A percentile compares a stretch with the other conserved stretches of the same genome.
Evolutionary conservation across 2,329 filamentous ascomycete species (phyloP).

Genomic region (Fusarium decemcellulare): DNA sequence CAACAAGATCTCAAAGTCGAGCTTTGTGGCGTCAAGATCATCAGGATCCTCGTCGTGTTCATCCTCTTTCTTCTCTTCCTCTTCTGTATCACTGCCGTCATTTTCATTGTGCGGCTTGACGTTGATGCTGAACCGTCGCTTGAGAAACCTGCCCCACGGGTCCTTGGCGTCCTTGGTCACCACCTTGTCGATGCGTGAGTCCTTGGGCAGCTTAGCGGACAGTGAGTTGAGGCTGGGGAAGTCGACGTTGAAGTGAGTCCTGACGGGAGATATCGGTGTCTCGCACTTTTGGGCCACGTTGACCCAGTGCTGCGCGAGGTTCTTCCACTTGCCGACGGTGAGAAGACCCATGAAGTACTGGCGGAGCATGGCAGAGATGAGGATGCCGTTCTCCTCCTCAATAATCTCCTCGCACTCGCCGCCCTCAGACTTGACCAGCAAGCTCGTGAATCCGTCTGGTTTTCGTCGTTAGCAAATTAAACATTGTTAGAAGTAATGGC

Average conservation of each 20-base stretch:
- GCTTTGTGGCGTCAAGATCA: conserved; percentile 55
- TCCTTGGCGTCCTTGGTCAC: conserved; percentile 42
- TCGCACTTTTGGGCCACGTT: conserved; percentile 74
- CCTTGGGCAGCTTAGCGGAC: conserved; percentile 40
- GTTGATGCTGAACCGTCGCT: conserved; percentile 52
- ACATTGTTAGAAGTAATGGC: no score
- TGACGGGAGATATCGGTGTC: conserved; percentile 58
- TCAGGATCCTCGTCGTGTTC: conserved; percentile 49
- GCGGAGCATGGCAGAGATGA: conserved; percentile 88
- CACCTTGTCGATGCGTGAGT: conserved; percentile 41
- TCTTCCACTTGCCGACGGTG: conserved; percentile 84
- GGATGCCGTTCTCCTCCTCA: conserved; percentile 87
- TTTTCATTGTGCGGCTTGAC: conserved; percentile 53
- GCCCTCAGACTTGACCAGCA: conserved; percentile 83
- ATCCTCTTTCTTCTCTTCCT: conserved; percentile 45
- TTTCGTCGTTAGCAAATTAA: conserved; percentile 26
- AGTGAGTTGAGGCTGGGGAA: conserved; percentile 37
- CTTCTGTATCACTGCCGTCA: conserved; percentile 58
- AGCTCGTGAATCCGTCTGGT: conserved; percentile 80
- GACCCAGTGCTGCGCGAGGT: conserved; percentile 79
- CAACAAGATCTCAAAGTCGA: conserved; percentile 72
- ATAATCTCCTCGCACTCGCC: conserved; percentile 84
- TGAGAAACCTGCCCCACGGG: conserved; percentile 56
- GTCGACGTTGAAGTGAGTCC: conserved; percentile 32
- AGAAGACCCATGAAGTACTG: conserved; percentile 94